Evolutionary conservation across 305 asterid genomes (phyloP).

Genomic region (Rubia balearica): DNA sequence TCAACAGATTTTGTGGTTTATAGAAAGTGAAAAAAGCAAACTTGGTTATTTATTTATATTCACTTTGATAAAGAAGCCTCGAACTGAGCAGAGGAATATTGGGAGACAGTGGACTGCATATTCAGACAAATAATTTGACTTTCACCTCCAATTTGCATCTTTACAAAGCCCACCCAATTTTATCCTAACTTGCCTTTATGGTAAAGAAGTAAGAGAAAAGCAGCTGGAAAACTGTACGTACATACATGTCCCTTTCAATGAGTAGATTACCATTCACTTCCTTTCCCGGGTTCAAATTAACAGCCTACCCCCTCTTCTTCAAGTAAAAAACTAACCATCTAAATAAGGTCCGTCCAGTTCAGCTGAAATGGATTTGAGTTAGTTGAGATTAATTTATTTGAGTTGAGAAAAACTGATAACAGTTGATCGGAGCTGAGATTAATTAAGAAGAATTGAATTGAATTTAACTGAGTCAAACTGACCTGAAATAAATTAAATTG

Average conservation of each 20-base stretch:
- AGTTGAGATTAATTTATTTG: no score
- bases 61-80: slow-evolving; percentile 10
- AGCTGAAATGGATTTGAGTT: no score
- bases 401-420: no score
- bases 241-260: background rate
- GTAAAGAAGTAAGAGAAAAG: slow-evolving; percentile 4
- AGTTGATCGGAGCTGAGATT: no score
- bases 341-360: no score
- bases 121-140: slow-evolving; percentile 8
- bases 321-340: background rate
- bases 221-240: background rate
- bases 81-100: background rate
- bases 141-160: slow-evolving; percentile 3
- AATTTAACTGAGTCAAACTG: no score
- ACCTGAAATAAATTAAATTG: no score
- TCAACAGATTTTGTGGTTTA: no score
- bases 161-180: background rate
- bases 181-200: background rate
- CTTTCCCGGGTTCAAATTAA: background rate
- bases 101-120: background rate
- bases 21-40: background rate
- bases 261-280: background rate
- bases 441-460: no score
- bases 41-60: background rate
- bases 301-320: background rate